Evolutionary conservation across 352 stramenopile genomes (phyloP).

Genomic region (Pythium rhizo-oryzae): DNA sequence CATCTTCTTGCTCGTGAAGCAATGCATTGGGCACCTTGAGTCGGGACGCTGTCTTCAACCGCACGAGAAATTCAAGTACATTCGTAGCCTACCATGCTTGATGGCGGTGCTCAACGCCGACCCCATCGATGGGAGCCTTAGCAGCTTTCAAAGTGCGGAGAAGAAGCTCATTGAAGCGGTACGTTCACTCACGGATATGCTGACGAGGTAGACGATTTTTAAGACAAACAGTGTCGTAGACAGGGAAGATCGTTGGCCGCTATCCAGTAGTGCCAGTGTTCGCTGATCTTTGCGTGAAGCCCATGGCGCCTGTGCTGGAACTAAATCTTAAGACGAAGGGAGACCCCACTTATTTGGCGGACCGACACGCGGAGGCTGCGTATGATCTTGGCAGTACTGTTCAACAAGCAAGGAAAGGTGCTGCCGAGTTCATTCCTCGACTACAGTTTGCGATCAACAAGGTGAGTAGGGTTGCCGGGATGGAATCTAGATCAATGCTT

Average conservation of each 20-base stretch:
- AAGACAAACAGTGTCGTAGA: slow-evolving; percentile 27
- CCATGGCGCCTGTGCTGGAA: slow-evolving; percentile 27
- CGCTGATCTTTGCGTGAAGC: slow-evolving; percentile 51
- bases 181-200: slow-evolving; percentile 12
- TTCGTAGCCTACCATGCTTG: slow-evolving; percentile 51
- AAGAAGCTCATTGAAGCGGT: slow-evolving; percentile 63
- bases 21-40: slow-evolving; percentile 52
- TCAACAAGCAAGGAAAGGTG: slow-evolving; percentile 30
- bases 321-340: slow-evolving; percentile 26
- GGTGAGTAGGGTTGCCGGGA: slow-evolving; percentile 22
- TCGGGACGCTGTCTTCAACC: slow-evolving; percentile 38
- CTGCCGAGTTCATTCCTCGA: slow-evolving; percentile 38
- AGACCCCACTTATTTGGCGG: not conserved
- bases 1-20: slow-evolving; percentile 54
- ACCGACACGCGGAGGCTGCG: slow-evolving; percentile 15
- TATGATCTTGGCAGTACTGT: slow-evolving; percentile 17
- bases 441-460: slow-evolving; percentile 47
- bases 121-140: slow-evolving; percentile 26
- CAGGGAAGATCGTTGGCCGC: slow-evolving; percentile 40
- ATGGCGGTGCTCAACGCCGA: slow-evolving; percentile 49
- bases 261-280: slow-evolving; percentile 57
- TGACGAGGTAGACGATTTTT: not conserved
- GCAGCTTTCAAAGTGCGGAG: slow-evolving; percentile 37
- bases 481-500: not conserved
- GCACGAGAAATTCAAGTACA: slow-evolving; percentile 50